Conservation (phyloP, 345 rosid genomes). For the Arabidopsis arenosa region DNA sequence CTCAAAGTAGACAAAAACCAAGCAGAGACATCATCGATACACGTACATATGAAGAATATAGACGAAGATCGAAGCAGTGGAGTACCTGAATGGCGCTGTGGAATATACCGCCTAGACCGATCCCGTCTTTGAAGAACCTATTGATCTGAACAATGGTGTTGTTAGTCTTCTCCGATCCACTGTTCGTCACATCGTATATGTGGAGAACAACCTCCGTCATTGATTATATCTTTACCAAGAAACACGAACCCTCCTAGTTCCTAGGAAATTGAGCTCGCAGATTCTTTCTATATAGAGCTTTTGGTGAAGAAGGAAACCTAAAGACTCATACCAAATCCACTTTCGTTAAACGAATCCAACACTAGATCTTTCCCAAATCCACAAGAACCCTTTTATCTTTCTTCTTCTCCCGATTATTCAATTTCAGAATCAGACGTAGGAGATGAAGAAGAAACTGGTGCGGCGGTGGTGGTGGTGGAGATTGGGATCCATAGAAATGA, state of each 20-base stretch:
- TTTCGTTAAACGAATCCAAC: constrained; percentile 2
- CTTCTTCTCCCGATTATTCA: constrained; percentile 4
- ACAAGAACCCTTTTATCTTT: background rate
- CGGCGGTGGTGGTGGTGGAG: constrained; percentile 27
- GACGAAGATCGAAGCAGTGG: background rate
- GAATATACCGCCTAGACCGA: constrained; percentile 87
- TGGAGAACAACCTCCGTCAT: constrained; percentile 84
- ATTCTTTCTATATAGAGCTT: background rate
- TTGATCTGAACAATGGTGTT: constrained; percentile 89
- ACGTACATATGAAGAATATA: background rate
- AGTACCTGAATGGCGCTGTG: constrained; percentile 96
- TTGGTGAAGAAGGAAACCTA: background rate
- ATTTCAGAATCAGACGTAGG: background rate
- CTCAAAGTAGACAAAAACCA: background rate
- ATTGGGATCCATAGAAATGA: background rate
- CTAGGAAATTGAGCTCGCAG: background rate
- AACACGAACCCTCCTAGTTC: constrained; percentile 55
- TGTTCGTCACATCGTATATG: constrained; percentile 91
- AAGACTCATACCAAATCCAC: background rate
- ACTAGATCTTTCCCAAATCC: too few relatives aligned
- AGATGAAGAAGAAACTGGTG: constrained; percentile 20
- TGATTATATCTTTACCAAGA: constrained; percentile 20
- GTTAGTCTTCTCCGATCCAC: constrained; percentile 97
- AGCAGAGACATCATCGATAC: background rate
- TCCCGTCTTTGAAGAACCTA: constrained; percentile 90